phyloP scores from a whole-genome alignment of 345 rosid genomes.

The Passiflora organensis region DNA sequence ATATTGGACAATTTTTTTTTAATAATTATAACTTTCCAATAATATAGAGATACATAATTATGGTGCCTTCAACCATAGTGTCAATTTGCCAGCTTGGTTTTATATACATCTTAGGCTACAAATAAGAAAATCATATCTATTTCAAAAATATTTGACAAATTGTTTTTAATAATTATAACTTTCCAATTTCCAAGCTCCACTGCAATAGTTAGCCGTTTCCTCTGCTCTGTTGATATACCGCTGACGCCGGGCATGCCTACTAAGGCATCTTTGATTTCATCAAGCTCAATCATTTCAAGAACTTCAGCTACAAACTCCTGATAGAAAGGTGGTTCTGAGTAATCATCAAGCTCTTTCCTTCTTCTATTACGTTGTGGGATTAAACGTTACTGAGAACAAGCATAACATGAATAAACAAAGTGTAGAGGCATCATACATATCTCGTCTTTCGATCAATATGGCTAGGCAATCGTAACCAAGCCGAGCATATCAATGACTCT shows the following conservation, averaged over 20 bases:
- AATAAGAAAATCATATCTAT: too few species aligned
- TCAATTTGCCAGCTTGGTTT: conserved; percentile 30
- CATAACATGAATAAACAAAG: too few species aligned
- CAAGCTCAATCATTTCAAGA: conserved; percentile 47
- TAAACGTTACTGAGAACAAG: too few species aligned
- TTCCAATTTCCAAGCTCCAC: conserved; percentile 62
- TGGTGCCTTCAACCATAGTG: too few species aligned
- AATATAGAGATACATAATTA: too few species aligned
- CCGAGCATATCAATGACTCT: conserved; percentile 39
- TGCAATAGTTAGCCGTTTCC: conserved; percentile 51
- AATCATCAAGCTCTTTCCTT: too few species aligned
- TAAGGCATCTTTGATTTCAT: conserved; percentile 39
- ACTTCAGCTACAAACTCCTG: conserved; percentile 51
- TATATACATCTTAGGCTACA: conserved; percentile 57
- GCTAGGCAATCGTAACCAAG: conserved; percentile 37
- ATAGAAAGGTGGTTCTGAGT: too few species aligned
- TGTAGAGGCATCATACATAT: conserved; percentile 28
- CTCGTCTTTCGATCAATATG: conserved; percentile 24
- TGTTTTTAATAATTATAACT: too few species aligned
- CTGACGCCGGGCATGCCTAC: conserved; percentile 42
- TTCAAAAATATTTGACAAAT: too few species aligned
- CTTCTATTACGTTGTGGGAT: too few species aligned
- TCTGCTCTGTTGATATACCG: conserved; percentile 53
- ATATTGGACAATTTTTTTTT: too few species aligned
- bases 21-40: too few species aligned